Percentiles rank a stretch among this genome's conserved stretches.
These are phyloP conservation scores for Tetrapisispora pingtungensis DNA, from an alignment of 805 yeast species.

Conservation along the genomic window DNA sequence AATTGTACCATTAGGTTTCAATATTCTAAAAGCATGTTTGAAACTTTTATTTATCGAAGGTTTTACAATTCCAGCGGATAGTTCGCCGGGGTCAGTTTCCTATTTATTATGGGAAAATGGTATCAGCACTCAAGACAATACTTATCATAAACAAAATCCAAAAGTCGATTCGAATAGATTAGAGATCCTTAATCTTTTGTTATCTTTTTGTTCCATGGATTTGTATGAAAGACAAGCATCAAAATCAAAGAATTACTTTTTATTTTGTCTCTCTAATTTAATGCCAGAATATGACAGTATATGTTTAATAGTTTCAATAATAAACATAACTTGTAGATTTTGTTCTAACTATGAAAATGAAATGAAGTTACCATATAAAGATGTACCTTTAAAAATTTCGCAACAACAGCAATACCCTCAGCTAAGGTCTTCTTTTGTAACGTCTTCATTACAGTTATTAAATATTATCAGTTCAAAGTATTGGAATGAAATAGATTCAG, in stretches of 20 bases:
- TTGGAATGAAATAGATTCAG: not conserved
- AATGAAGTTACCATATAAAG: slow-evolving; percentile 9
- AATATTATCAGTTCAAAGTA: slow-evolving; percentile 33
- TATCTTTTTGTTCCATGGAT: slow-evolving; percentile 51
- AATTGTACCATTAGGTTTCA: slow-evolving; percentile 30
- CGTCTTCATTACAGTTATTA: slow-evolving; percentile 52
- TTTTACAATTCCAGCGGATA: slow-evolving; percentile 16
- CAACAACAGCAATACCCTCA: slow-evolving; percentile 14
- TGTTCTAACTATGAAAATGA: slow-evolving; percentile 32
- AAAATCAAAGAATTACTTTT: slow-evolving; percentile 40
- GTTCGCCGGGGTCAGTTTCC: slow-evolving; percentile 21
- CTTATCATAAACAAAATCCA: slow-evolving; percentile 29
- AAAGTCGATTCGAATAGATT: slow-evolving; percentile 53
- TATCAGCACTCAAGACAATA: slow-evolving; percentile 38
- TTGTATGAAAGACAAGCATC: slow-evolving; percentile 34
- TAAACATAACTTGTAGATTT: slow-evolving; percentile 52
- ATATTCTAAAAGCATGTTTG: slow-evolving; percentile 17
- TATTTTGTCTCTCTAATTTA: slow-evolving; percentile 38
- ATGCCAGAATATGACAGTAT: slow-evolving; percentile 39
- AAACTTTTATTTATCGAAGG: slow-evolving; percentile 24
- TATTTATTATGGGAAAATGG: slow-evolving; percentile 69
- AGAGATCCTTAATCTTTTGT: slow-evolving; percentile 53
- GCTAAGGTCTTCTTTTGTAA: slow-evolving; percentile 37
- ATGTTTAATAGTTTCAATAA: slow-evolving; percentile 55
- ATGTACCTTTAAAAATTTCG: slow-evolving; percentile 9